Percentiles rank a stretch among this genome's conserved stretches.
Evolutionary conservation across 768 basidiomycete genomes (phyloP).

Genomic region (Macrolepiota albuminosa): DNA sequence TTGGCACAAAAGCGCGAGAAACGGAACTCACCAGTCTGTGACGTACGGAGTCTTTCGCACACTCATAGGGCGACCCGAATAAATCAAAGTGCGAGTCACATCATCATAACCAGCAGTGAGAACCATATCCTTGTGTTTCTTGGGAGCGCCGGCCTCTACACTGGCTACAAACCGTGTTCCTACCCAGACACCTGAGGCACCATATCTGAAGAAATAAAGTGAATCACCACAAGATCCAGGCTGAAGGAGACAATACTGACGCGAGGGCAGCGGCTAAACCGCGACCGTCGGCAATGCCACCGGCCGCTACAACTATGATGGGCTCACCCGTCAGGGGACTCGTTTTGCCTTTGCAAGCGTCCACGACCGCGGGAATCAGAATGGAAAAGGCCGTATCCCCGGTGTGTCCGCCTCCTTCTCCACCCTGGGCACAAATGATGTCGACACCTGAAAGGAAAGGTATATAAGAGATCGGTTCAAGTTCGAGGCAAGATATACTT

Average conservation of each 20-base stretch:
- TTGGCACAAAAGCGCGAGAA: neutral
- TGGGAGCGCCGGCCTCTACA: constrained; percentile 75
- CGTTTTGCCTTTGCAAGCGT: constrained; percentile 62
- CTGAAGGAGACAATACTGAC: constrained; percentile 28
- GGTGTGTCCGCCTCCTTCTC: constrained; percentile 88
- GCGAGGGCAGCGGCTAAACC: constrained; percentile 73
- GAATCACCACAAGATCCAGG: neutral
- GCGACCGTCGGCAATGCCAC: constrained; percentile 80
- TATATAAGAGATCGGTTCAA: neutral
- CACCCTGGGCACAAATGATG: constrained; percentile 84
- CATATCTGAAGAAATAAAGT: constrained; percentile 44
- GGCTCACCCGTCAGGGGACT: constrained; percentile 78
- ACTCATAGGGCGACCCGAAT: constrained; percentile 75
- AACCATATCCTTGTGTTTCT: constrained; percentile 64
- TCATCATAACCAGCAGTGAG: constrained; percentile 75
- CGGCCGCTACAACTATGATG: constrained; percentile 76
- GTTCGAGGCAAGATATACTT: neutral
- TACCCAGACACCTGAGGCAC: constrained; percentile 85
- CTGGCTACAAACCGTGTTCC: constrained; percentile 85
- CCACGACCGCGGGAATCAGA: constrained; percentile 78
- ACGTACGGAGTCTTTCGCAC: constrained; percentile 83
- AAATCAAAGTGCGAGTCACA: constrained; percentile 63
- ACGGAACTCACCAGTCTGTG: constrained; percentile 51
- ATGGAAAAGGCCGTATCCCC: constrained; percentile 79
- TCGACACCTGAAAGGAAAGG: constrained; percentile 57